Base-by-base conservation (phyloP, 2,329 filamentous ascomycete species). In the Dactylellina cionopaga region DNA sequence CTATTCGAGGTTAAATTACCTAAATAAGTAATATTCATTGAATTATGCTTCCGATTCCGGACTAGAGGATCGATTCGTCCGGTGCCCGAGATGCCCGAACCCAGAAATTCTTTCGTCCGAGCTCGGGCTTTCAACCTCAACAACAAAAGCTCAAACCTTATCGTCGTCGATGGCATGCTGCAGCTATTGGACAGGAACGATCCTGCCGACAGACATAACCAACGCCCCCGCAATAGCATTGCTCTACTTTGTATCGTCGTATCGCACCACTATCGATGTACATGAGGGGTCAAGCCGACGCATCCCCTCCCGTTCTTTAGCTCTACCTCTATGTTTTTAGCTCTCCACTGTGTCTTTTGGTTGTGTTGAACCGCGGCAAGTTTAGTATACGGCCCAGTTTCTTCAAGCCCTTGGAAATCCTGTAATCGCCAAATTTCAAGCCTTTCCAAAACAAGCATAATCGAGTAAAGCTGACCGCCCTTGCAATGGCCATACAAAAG, bases 71-170 rank as follows among this genome's bases (percentile, higher is more conserved):
- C 5, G 19, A 17, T n/a, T n/a, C 15, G 2, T 54, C 59, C 68
- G 68, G 68, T 72, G 59, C 25, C 63, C 68, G 68, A 65, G 59
- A 47, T 44, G 58, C 47, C 68, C 59, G 68, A 47, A 65, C 58
- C 58, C 68, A 54, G 68, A 44, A 58, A 43, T 39, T 72, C 66
- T 72, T 52, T 65, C 68, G 68, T 65, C 68, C 68, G 68, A 72
- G 68, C 68, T 72, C 68, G 68, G 68, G 49, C 46, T 63, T 49
- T 39, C 46, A 22, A 29, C 41, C 24, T 24, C 35, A 15, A 10
- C 15, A 51, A n/a, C 19, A 19, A 19, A 54, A 33, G n/a, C n/a
- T 33, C 47, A n/a, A 3, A 5, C 49, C 37, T 51, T 66, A 51
- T 52, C 37, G 46, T 51, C 39, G 29, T 35, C 11, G 41, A 51